These are phyloP conservation scores for Cornus florida DNA, from an alignment of 148 eudicot species.

Conservation along the genomic window DNA sequence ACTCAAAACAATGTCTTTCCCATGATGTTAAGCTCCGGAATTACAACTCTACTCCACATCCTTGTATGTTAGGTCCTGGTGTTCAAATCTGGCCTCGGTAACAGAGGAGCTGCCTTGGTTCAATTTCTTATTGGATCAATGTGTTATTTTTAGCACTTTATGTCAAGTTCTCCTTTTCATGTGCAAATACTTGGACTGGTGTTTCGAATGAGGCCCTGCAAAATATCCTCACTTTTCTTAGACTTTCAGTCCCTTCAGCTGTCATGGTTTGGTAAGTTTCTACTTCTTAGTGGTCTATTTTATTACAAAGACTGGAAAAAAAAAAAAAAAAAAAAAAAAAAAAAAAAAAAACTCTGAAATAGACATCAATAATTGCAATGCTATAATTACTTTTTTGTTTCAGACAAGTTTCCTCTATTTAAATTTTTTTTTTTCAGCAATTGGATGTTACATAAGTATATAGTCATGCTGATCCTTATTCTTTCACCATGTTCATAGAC, in stretches of 20 bases:
- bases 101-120: conserved; percentile 61
- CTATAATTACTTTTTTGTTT: too few relatives aligned
- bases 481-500: background rate
- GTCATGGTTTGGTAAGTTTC: conserved; percentile 50
- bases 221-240: conserved; percentile 31
- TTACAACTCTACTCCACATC: conserved; percentile 44
- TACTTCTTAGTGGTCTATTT: background rate
- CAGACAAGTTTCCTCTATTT: background rate
- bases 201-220: conserved; percentile 45
- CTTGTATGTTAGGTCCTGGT: conserved; percentile 52
- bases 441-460: too few relatives aligned
- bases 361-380: too few relatives aligned
- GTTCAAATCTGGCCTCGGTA: conserved; percentile 52
- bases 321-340: too few relatives aligned
- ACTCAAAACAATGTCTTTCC: conserved; percentile 60
- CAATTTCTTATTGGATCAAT: conserved; percentile 60
- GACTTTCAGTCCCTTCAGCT: conserved; percentile 55
- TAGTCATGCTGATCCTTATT: background rate
- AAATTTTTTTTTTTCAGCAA: background rate
- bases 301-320: too few relatives aligned
- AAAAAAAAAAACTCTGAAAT: too few relatives aligned
- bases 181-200: conserved; percentile 54
- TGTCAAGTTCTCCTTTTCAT: conserved; percentile 51
- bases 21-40: conserved; percentile 57
- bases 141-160: conserved; percentile 36